phyloP scores from a whole-genome alignment of 805 yeast species.

The Clavispora vitiphila region DNA sequence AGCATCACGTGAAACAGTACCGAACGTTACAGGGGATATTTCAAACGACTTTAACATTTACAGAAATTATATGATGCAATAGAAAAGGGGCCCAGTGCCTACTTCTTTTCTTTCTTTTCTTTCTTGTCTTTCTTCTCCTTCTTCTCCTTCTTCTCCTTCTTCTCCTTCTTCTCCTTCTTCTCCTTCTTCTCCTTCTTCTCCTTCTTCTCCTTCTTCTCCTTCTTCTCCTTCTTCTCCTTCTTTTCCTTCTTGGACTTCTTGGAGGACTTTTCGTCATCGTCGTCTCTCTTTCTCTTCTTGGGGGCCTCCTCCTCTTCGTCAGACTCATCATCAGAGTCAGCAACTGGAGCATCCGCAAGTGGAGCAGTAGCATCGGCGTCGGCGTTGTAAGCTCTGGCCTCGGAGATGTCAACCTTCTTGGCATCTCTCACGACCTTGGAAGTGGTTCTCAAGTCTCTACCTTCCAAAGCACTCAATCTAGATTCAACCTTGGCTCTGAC shows the following conservation, averaged over 20 bases:
- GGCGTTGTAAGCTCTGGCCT: constrained; percentile 84
- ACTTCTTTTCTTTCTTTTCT: constrained; percentile 26
- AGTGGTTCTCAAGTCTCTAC: constrained; percentile 91
- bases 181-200: constrained; percentile 52
- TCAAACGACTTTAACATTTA: constrained; percentile 1
- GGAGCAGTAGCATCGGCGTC: constrained; percentile 77
- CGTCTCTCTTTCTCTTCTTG: constrained; percentile 18
- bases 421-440: constrained; percentile 77
- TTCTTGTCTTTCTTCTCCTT: constrained; percentile 31
- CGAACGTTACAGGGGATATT: too few relatives aligned
- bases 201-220: constrained; percentile 29
- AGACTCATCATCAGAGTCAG: constrained; percentile 20
- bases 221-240: constrained; percentile 27
- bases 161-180: constrained; percentile 44
- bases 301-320: constrained; percentile 11
- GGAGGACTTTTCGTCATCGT: constrained; percentile 13
- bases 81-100: constrained; percentile 10
- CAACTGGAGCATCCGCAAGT: constrained; percentile 22
- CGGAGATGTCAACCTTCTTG: constrained; percentile 80
- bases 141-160: constrained; percentile 34
- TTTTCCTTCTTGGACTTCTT: constrained; percentile 15
- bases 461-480: constrained; percentile 91
- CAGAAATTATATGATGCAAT: constrained; percentile 14
- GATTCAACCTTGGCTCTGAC: constrained; percentile 92
- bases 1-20: too few relatives aligned